A percentile compares a stretch with the other conserved stretches of the same genome.
Evolutionary conservation across 2,329 filamentous ascomycete species (phyloP).

Genomic region (Colletotrichum sansevieriae): DNA sequence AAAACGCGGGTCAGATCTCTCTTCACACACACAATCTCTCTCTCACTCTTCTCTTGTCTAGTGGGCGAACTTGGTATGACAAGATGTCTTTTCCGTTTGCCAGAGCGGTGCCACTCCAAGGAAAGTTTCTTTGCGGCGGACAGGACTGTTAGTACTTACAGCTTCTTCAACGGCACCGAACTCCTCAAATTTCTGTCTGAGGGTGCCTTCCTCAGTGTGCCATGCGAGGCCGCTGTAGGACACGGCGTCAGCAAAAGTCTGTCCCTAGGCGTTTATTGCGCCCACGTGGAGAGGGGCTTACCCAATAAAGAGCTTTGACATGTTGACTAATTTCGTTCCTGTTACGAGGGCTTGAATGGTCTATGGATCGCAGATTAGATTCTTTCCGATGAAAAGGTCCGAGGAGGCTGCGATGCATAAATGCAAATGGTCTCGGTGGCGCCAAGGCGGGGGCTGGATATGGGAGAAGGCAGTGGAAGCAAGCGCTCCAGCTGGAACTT

Average conservation of each 20-base stretch:
- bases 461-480: constrained; percentile 13
- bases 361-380: constrained; percentile 26
- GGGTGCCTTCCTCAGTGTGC: constrained; percentile 92
- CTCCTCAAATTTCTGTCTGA: constrained; percentile 92
- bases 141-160: constrained; percentile 69
- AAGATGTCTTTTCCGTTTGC: constrained; percentile 22
- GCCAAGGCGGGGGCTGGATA: constrained; percentile 32
- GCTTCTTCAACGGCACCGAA: constrained; percentile 95
- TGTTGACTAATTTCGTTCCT: constrained; percentile 56
- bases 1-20: constrained; percentile 43
- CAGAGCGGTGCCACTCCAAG: constrained; percentile 19
- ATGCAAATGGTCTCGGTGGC: constrained; percentile 34
- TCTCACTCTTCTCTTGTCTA: neutral
- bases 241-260: constrained; percentile 33
- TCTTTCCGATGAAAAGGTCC: constrained; percentile 6
- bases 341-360: constrained; percentile 17
- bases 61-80: constrained; percentile 8
- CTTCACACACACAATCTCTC: constrained; percentile 4
- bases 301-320: constrained; percentile 98
- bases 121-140: constrained; percentile 32
- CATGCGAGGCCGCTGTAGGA: constrained; percentile 87
- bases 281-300: constrained; percentile 60
- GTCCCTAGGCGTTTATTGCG: constrained; percentile 4
- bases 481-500: constrained; percentile 30
- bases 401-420: constrained; percentile 38